Base-by-base conservation (phyloP, 495 filamentous ascomycete species). In the Emericellopsis terricola region DNA sequence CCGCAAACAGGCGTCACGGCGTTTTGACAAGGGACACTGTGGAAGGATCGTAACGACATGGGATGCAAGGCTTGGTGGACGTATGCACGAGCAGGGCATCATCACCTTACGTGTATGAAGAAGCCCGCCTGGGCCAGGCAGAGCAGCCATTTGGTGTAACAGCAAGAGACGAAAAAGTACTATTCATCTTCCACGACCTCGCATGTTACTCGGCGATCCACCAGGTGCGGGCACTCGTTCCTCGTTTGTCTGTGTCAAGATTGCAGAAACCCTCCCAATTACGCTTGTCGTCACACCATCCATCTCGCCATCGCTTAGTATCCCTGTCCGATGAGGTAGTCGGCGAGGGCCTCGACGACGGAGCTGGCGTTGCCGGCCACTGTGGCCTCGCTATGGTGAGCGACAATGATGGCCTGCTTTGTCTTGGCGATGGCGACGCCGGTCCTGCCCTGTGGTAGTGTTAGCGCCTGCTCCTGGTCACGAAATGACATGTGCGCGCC, bases 391-490 rank as follows among this genome's bases (percentile, higher is more conserved):
- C 64, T 64, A 65, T 93, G 78, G 63, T 93, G 82, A 44, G 69
- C 77, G 53, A 97, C 57, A 48, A 97, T 72, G 50, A 94, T 68
- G 46, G 82, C 79, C 57, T 86, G 78, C 34, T 57, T 72, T 42
- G 86, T 86, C 64, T 84, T 86, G 51, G 76, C 73, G 44, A 83
- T 66, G 47, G 76, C 57, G 44, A 89, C 55, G 38, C 89, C 89
- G 44, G 73, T 72, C 59, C 76, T 81, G 44, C 78, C 83, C 85
- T 96, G 41, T 17, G 21, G 18, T 28, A 16, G n/a, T n/a, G n/a
- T n/a, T n/a, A n/a, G n/a, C n/a, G 29, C 29, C 29, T 14, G 8
- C 6, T 7, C 11, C 13, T 14, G 11, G 7, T 14, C n/a, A n/a
- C n/a, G n/a, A n/a, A n/a, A n/a, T 31, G 7, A 7, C 23, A 26